These are phyloP conservation scores for Podaxis sp. DNA, from an alignment of 768 basidiomycete genomes.

Conservation along the genomic window DNA sequence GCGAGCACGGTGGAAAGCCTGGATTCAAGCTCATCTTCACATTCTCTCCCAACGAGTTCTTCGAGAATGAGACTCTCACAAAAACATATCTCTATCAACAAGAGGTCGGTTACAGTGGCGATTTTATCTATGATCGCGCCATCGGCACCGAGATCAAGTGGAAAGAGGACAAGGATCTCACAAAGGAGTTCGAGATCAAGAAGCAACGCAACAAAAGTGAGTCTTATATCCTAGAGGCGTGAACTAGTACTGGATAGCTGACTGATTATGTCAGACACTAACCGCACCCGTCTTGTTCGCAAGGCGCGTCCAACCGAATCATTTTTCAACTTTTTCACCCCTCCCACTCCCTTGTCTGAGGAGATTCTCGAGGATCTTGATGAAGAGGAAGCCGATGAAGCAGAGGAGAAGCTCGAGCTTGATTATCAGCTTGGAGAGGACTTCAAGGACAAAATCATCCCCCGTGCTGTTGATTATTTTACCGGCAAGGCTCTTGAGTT, in stretches of 20 bases:
- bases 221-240: slow-evolving; percentile 21
- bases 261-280: slow-evolving; percentile 55
- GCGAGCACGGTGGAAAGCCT: slow-evolving; percentile 62
- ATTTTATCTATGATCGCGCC: slow-evolving; percentile 95
- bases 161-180: slow-evolving; percentile 98
- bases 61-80: slow-evolving; percentile 76
- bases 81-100: slow-evolving; percentile 96
- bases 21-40: slow-evolving; percentile 90
- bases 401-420: slow-evolving; percentile 91
- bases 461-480: slow-evolving; percentile 95
- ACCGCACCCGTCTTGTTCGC: slow-evolving; percentile 77
- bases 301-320: slow-evolving; percentile 91
- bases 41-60: slow-evolving; percentile 84
- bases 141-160: slow-evolving; percentile 93
- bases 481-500: slow-evolving; percentile 94
- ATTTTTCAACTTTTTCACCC: slow-evolving; percentile 98
- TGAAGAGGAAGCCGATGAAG: slow-evolving; percentile 80
- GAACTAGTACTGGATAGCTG: not conserved
- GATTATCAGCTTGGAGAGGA: slow-evolving; percentile 99
- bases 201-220: slow-evolving; percentile 98
- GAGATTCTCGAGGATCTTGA: slow-evolving; percentile 69
- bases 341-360: slow-evolving; percentile 70
- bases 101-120: slow-evolving; percentile 92
- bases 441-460: slow-evolving; percentile 95
- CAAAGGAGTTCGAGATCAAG: slow-evolving; percentile 97